Evolutionary conservation across 2,329 filamentous ascomycete genomes (phyloP).

Genomic region (Xylaria sp.): DNA sequence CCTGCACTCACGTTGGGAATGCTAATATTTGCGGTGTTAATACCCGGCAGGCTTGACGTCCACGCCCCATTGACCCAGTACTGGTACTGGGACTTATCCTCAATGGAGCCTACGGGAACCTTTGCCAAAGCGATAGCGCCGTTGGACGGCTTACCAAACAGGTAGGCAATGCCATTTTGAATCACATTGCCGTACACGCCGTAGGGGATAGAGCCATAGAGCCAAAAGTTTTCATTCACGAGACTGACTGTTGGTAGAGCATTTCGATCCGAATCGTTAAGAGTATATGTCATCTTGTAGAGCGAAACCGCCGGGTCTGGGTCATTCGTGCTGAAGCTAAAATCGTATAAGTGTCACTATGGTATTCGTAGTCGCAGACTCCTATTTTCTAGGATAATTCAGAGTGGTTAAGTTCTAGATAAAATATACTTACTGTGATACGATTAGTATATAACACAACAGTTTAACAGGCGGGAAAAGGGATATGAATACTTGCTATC

Average conservation of each 20-base stretch:
- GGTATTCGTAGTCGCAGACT: neutral
- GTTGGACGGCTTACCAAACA: slow-evolving; percentile 38
- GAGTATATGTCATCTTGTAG: slow-evolving; percentile 40
- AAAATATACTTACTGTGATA: slow-evolving; percentile 27
- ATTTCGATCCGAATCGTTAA: slow-evolving; percentile 28
- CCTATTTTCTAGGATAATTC: neutral
- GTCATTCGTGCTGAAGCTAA: slow-evolving; percentile 33
- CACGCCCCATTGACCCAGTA: slow-evolving; percentile 36
- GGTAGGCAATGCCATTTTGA: slow-evolving; percentile 37
- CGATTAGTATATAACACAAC: neutral
- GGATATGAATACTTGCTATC: neutral
- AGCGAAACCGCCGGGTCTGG: slow-evolving; percentile 40
- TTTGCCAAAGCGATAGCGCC: slow-evolving; percentile 37
- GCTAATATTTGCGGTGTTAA: slow-evolving; percentile 17
- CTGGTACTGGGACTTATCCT: slow-evolving; percentile 39
- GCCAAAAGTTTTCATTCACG: slow-evolving; percentile 41
- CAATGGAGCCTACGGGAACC: slow-evolving; percentile 37
- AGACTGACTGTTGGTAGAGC: slow-evolving; percentile 38
- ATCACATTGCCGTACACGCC: slow-evolving; percentile 41
- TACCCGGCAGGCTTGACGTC: slow-evolving; percentile 24
- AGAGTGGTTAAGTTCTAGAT: neutral
- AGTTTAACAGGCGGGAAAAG: neutral
- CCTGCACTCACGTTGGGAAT: slow-evolving; percentile 34
- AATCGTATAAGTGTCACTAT: slow-evolving; percentile 16
- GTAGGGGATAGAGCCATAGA: slow-evolving; percentile 37